These are phyloP conservation scores for Garcia nutans DNA, from an alignment of 345 rosid species.

Conservation along the genomic window DNA sequence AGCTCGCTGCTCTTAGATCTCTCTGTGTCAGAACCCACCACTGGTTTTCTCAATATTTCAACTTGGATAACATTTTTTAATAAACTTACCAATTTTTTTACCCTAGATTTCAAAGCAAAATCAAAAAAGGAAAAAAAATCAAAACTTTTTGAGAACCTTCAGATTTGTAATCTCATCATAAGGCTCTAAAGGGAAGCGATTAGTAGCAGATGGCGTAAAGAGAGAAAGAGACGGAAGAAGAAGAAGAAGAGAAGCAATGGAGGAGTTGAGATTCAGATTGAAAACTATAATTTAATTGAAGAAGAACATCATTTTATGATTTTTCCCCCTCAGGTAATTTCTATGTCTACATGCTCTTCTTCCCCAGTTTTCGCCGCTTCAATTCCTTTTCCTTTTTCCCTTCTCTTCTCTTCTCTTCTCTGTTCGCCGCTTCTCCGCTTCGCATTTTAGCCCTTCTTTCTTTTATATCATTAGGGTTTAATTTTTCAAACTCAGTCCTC, in stretches of 20 bases:
- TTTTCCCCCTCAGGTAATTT: neutral
- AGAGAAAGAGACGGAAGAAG: neutral
- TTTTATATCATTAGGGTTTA: no score
- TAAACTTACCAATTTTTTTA: no score
- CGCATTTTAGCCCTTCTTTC: no score
- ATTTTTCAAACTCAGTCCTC: no score
- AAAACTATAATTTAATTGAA: slow-evolving; percentile 3
- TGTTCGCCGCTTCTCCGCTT: neutral
- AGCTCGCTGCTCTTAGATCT: no score
- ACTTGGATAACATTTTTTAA: no score
- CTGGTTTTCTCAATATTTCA: no score
- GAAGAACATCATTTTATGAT: neutral
- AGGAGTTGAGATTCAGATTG: slow-evolving; percentile 15
- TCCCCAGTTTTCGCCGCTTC: slow-evolving; percentile 2
- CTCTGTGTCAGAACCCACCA: no score
- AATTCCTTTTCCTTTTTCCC: neutral
- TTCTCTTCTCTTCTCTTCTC: neutral
- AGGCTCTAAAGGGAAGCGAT: slow-evolving; percentile 1
- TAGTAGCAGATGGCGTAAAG: neutral
- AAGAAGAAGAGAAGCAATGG: neutral
- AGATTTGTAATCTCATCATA: slow-evolving; percentile 4
- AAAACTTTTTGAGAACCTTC: neutral
- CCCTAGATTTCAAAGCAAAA: no score
- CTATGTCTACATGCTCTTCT: slow-evolving; percentile 5
- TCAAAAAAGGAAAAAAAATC: no score